Base-by-base conservation (phyloP, 2,329 filamentous ascomycete genomes). In the Phoma sp. region DNA sequence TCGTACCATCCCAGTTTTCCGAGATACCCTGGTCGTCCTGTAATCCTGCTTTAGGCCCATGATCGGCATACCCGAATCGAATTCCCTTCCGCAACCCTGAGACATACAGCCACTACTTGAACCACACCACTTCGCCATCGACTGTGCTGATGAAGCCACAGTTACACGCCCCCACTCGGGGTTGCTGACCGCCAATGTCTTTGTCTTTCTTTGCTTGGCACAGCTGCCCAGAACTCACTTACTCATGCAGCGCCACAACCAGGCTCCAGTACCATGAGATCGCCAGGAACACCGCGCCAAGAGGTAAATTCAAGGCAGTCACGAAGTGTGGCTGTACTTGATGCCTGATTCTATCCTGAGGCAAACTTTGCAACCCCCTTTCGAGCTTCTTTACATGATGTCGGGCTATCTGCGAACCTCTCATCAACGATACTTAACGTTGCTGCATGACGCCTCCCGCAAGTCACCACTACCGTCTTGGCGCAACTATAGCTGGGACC, bases 261-360 rank as follows among this genome's bases (percentile, higher is more conserved):
- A 32, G 10, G 17, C 9, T 30, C 12, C 12, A 23, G 17, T 45
- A 11, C 45, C 26, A 33, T 38, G 45, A 18, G 51, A 54, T 54
- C 51, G 51, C 34, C 51, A 54, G 51, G 51, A 34, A 54, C 51
- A 17, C 51, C 20, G 32, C 20, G n/a, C 25, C 38, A 33, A 26
- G 15, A 4, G 2, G n/a, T 14, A 18, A 29, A 14, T 54, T 20
- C 43, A 38, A 48, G 32, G 33, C 51, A 34, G 45, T 54, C 45
- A 45, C 51, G 28, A 54, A 23, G 28, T 43, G 51, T 48, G 38
- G 51, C 51, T 17, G 17, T 30, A 17, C 20, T n/a, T 14, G 3
- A 29, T 12, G 15, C 20, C 38, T 40, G 15, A 9, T 36, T 2
- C 23, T 23, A n/a, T 7, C 7, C 7, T 30, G 39, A 37, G 18